Percentiles rank a stretch among this genome's conserved stretches.
phyloP scores from a whole-genome alignment of 1,284 basidiomycete species.

The Grifola frondosa region DNA sequence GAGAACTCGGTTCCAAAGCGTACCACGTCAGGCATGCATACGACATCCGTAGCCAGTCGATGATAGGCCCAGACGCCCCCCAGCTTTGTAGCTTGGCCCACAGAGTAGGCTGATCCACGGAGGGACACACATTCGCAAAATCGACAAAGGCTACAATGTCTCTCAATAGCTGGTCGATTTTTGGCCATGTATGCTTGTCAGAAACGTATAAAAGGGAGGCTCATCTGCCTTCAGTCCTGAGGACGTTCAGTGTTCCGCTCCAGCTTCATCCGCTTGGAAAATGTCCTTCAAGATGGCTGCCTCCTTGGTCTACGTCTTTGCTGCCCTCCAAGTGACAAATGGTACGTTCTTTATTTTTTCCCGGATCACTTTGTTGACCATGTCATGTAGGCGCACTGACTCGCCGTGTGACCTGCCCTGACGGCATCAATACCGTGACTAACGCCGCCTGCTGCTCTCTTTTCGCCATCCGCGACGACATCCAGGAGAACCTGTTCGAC shows the following conservation, averaged over 20 bases:
- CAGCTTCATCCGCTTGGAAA: constrained; percentile 6
- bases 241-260: not conserved
- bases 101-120: constrained; percentile 28
- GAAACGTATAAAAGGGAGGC: not conserved
- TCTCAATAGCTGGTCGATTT: too few species aligned
- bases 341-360: constrained; percentile 5
- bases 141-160: constrained; percentile 33
- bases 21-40: constrained; percentile 27
- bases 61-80: constrained; percentile 27
- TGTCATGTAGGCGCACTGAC: constrained; percentile 18
- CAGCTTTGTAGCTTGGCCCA: constrained; percentile 29
- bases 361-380: not conserved
- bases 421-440: constrained; percentile 29
- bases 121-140: constrained; percentile 36
- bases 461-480: constrained; percentile 37
- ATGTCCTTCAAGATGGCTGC: constrained; percentile 20
- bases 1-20: constrained; percentile 24
- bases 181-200: too few species aligned
- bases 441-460: constrained; percentile 40
- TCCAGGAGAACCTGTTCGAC: constrained; percentile 40
- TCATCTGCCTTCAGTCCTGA: not conserved
- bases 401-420: constrained; percentile 23
- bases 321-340: constrained; percentile 17
- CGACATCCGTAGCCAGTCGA: constrained; percentile 35
- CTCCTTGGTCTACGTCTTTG: constrained; percentile 15